These are phyloP conservation scores for Penicillium brevicompactum DNA, from an alignment of 2,329 filamentous ascomycete genomes.

Conservation along the genomic window DNA sequence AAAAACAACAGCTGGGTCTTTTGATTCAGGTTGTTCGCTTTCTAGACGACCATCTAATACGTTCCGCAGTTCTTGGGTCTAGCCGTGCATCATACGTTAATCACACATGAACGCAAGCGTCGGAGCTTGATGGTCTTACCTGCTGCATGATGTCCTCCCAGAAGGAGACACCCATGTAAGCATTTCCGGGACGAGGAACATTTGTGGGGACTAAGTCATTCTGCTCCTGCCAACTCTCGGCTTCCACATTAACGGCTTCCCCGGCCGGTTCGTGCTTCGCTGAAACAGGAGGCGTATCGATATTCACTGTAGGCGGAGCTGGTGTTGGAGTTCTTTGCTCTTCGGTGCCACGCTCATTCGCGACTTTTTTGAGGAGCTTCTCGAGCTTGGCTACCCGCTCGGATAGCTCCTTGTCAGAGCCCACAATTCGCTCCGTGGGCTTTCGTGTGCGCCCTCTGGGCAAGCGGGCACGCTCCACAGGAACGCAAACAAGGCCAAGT, in stretches of 20 bases:
- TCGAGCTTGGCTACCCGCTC: conserved; percentile 31
- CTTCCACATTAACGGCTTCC: conserved; percentile 3
- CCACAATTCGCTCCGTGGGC: conserved; percentile 11
- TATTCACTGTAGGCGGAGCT: background rate
- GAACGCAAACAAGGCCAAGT: conserved; percentile 27
- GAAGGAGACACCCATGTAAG: conserved; percentile 26
- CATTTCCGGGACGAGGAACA: conserved; percentile 14
- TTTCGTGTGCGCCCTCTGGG: conserved; percentile 34
- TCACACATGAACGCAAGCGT: background rate
- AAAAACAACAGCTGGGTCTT: conserved; percentile 6
- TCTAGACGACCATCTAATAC: conserved; percentile 25
- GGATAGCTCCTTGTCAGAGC: conserved; percentile 19
- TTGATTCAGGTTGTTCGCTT: conserved; percentile 9
- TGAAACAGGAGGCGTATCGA: background rate
- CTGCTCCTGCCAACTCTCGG: conserved; percentile 9
- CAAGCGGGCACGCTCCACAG: conserved; percentile 35
- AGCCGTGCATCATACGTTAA: background rate
- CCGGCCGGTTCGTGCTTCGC: background rate
- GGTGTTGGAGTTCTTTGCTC: background rate
- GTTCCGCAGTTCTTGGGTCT: conserved; percentile 24
- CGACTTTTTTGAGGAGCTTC: conserved; percentile 21
- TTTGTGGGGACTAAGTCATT: conserved; percentile 6
- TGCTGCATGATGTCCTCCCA: conserved; percentile 31
- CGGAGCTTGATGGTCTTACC: conserved; percentile 13
- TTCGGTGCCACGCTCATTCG: conserved; percentile 10